Evolutionary conservation across 169 alveolate species (phyloP), one percentile per base, ranked within the genome.

Genomic region (Cryptosporidium sp.): DNA sequence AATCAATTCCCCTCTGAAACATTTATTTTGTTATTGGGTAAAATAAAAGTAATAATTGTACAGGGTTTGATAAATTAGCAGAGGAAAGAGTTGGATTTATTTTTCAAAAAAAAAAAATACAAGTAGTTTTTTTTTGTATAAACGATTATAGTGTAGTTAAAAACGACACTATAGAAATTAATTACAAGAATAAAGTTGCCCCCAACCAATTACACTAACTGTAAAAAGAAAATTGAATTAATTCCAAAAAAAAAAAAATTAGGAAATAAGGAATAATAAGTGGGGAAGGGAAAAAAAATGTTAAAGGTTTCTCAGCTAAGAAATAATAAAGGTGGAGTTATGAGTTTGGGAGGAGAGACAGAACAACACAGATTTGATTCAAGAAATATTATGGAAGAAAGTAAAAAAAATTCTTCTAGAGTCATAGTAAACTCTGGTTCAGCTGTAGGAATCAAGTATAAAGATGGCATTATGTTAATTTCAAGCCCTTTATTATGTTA

Each of bases 401-500:
- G 67, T 26, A 73, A 39, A 23, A 73, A 73, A 72, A 53, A 73
- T 52, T 73, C 86, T 0, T 73, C 86, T 16, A 80, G 69, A 37
- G 52, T 80, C 12, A 80, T 80, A 12, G 89, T 80, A 26, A 65
- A 65, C 51, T 62, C 89, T n/a, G 89, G 89, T 26, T 60, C 89
- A 9, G 89, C 65, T 3, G 70, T 80, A 12, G 89, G 89, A n/a
- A 39, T 80, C 33, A 80, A 80, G 21, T 80, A 80, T 51, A 80
- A 44, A 23, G 89, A 80, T 6, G 89, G 89, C 0, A 65, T 80
- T 29, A 80, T 80, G 89, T 2, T 80, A 53, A 65, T 80, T 45
- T 69, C 89, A 42, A 80, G 89, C 44, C 73, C 89, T 18, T 29
- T 80, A 29, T 29, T 65, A 14, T 80, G 89, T 23, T 80, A 80